Conservation (phyloP, 306 rosid species). For the Alnus glutinosa region DNA sequence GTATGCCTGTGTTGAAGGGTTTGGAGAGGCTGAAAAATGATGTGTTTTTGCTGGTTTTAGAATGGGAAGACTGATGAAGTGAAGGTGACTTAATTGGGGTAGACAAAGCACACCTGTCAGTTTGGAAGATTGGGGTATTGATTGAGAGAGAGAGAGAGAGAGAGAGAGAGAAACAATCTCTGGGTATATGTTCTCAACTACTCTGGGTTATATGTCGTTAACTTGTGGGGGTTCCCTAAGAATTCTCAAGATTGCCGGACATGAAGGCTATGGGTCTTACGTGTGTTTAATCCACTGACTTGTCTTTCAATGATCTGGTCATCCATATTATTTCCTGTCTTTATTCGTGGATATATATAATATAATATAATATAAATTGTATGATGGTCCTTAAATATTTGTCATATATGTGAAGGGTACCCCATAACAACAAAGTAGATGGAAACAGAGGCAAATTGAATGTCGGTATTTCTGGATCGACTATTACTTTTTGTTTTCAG, state of each 20-base stretch:
- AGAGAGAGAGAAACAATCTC: constrained; percentile 15
- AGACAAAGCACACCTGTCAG: constrained; percentile 33
- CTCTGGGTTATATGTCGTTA: constrained; percentile 20
- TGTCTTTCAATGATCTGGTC: neutral
- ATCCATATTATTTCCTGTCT: constrained; percentile 5
- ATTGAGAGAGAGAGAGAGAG: constrained; percentile 22
- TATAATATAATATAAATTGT: neutral
- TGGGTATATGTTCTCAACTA: neutral
- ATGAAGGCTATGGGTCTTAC: constrained; percentile 8
- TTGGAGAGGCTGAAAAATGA: constrained; percentile 13
- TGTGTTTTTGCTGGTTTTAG: neutral
- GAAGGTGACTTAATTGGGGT: constrained; percentile 35
- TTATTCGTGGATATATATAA: neutral
- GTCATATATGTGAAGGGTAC: constrained; percentile 19
- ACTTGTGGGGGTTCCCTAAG: constrained; percentile 13
- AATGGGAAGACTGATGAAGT: constrained; percentile 29
- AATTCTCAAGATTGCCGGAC: constrained; percentile 8
- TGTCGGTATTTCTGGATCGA: neutral
- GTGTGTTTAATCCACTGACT: constrained; percentile 5
- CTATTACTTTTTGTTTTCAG: neutral
- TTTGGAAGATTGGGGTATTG: constrained; percentile 4
- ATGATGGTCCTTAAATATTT: constrained; percentile 30
- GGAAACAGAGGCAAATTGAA: constrained; percentile 28
- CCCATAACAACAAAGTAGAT: neutral
- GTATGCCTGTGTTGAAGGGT: constrained; percentile 13